phyloP scores from a whole-genome alignment of 129 eudicot species.

The Artemisia annua region DNA sequence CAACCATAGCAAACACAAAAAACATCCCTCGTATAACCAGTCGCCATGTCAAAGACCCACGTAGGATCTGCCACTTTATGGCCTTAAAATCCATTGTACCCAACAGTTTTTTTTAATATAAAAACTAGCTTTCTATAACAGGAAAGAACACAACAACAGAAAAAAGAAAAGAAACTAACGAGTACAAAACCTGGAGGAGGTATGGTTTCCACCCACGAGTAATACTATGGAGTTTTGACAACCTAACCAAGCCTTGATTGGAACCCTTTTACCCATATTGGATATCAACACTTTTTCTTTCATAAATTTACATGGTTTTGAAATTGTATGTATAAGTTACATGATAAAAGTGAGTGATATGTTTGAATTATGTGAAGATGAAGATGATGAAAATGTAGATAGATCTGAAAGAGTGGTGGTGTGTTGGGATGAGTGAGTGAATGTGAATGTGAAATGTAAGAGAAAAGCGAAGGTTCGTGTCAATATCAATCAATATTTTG shows the following conservation, averaged over 20 bases:
- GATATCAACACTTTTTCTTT: constrained; percentile 16
- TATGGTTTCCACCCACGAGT: constrained; percentile 99
- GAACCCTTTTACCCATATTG: constrained; percentile 51
- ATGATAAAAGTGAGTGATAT: background rate
- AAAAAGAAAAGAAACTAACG: constrained; percentile 51
- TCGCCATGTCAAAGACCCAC: too few species aligned
- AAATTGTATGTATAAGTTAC: background rate
- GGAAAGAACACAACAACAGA: constrained; percentile 19
- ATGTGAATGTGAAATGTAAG: constrained; percentile 1
- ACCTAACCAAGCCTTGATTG: constrained; percentile 82
- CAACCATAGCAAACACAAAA: too few species aligned
- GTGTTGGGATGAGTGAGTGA: background rate
- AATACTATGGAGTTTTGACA: constrained; percentile 70
- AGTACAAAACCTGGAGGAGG: constrained; percentile 98
- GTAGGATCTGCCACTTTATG: too few species aligned
- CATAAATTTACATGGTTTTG: too few species aligned
- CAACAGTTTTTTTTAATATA: background rate
- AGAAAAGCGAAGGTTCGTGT: constrained; percentile 13
- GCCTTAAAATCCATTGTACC: constrained; percentile 32
- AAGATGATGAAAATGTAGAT: background rate
- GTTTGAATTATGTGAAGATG: background rate
- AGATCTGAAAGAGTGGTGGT: constrained; percentile 23
- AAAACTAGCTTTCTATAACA: background rate
- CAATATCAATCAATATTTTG: too few species aligned
- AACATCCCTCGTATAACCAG: too few species aligned